Evolutionary conservation across 495 filamentous ascomycete species (phyloP).

Genomic region (Penicillium ucsense): DNA sequence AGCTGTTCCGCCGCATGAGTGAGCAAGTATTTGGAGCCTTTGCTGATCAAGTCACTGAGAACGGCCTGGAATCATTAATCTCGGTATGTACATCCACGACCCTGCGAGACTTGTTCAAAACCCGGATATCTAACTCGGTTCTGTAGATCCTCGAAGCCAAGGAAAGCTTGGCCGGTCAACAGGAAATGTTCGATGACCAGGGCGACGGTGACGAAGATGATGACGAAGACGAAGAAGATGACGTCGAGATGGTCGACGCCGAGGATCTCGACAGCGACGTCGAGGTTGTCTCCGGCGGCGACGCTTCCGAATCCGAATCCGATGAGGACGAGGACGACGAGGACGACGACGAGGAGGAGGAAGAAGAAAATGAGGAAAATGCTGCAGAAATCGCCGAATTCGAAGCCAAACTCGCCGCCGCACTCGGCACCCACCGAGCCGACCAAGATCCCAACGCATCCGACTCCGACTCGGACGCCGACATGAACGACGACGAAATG

Average conservation of each 20-base stretch:
- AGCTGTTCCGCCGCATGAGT: constrained; percentile 74
- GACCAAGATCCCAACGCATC: constrained; percentile 44
- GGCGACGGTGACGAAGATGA: constrained; percentile 50
- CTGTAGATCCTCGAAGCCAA: constrained; percentile 59
- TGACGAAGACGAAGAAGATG: constrained; percentile 30
- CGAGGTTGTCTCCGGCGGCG: constrained; percentile 22
- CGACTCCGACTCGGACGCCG: constrained; percentile 54
- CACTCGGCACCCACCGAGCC: constrained; percentile 54
- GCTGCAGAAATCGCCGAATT: constrained; percentile 51
- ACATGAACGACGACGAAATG: constrained; percentile 96
- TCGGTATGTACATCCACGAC: constrained; percentile 23
- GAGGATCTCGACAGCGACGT: constrained; percentile 28
- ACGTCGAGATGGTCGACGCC: constrained; percentile 26
- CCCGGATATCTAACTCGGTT: not conserved
- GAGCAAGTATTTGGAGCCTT: constrained; percentile 80
- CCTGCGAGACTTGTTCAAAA: not conserved
- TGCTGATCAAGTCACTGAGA: constrained; percentile 56
- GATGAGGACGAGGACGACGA: constrained; percentile 35
- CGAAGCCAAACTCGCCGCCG: constrained; percentile 68
- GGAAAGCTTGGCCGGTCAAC: constrained; percentile 74
- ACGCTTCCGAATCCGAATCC: constrained; percentile 21
- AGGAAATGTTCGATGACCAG: constrained; percentile 72
- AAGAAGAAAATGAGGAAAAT: constrained; percentile 32
- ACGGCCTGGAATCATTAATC: constrained; percentile 63
- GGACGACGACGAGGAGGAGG: constrained; percentile 29